Evolutionary conservation across 495 filamentous ascomycete genomes (phyloP), one percentile per base, ranked within the genome.

Genomic region (Cetradonia linearis): DNA sequence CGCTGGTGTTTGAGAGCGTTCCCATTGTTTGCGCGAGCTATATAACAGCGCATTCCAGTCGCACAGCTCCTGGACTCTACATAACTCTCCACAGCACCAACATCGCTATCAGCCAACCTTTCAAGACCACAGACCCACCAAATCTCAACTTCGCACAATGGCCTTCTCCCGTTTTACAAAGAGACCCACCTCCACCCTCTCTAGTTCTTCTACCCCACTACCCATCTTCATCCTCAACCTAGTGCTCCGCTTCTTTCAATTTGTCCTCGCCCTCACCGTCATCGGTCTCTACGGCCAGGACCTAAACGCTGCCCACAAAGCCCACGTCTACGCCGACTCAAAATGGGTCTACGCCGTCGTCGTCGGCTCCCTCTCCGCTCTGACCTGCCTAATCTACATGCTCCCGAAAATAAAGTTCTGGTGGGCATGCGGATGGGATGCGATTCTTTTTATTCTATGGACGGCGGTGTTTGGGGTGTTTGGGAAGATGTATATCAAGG

Each of bases 321-420:
- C 74, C 10, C 66, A 74, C 59, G 66, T 74, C 31, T 72, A 79
- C 59, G 69, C 72, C 5, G 78, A 88, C 67, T 71, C 79, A 3
- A 85, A 84, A 78, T 94, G 88, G 87, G 76, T 86, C 31, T 96
- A 84, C 69, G 91, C 89, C 0, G 78, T 82, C 53, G 77, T 87
- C 1, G 77, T 83, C 8, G 87, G 74, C 20, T 77, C 74, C 18
- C 71, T 93, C 31, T 78, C 77, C 3, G 82, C 84, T 9, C 53
- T 83, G 38, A 85, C 85, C 0, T 72, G 79, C 9, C n/a, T 85
- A 3, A 66, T 87, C 46, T 86, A 84, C 70, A 69, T 81, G 30
- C 63, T 87, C 20, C 86, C 86, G 0, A 79, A 79, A 63, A 65
- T 86, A 66, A 77, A 83, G 60, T 76, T 77, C 44, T 80, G 68